Percentiles rank a stretch among this genome's conserved stretches.
phyloP scores from a whole-genome alignment of 2,329 filamentous ascomycete genomes.

The Colletotrichum kahawae region DNA sequence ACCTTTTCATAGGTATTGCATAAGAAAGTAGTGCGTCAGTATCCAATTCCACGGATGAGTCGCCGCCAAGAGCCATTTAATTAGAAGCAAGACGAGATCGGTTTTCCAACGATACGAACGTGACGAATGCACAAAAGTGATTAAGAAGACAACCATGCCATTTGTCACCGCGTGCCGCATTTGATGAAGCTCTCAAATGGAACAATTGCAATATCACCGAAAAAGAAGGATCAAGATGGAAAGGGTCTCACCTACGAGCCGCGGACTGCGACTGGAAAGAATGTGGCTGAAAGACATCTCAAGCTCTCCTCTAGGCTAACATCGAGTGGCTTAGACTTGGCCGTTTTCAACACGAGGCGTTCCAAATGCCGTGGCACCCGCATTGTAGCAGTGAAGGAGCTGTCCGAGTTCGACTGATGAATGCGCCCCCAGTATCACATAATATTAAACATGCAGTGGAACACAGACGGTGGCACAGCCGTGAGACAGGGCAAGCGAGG shows the following conservation, averaged over 20 bases:
- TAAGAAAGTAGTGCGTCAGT: not conserved
- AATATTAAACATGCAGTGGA: not conserved
- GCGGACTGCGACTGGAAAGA: not conserved
- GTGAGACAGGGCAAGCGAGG: not conserved
- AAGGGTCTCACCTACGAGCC: not conserved
- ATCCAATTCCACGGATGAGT: not conserved
- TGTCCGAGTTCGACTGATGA: not conserved
- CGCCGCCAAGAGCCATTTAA: not conserved
- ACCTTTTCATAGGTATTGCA: not conserved
- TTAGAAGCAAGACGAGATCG: not conserved
- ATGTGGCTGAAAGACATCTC: not conserved
- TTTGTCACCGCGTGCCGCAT: not conserved
- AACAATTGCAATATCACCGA: not conserved
- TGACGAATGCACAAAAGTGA: not conserved
- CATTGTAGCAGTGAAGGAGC: not conserved
- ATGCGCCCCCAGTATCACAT: not conserved
- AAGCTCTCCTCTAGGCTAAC: not conserved
- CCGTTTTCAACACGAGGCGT: not conserved
- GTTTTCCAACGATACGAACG: not conserved
- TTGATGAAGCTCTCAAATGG: not conserved
- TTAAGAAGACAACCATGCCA: accelerated
- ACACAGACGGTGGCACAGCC: not conserved
- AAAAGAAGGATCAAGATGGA: not conserved
- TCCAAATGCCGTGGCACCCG: not conserved
- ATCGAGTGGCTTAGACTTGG: not conserved